These are phyloP conservation scores for Lippia alba DNA, from an alignment of 305 asterid genomes.

Conservation along the genomic window DNA sequence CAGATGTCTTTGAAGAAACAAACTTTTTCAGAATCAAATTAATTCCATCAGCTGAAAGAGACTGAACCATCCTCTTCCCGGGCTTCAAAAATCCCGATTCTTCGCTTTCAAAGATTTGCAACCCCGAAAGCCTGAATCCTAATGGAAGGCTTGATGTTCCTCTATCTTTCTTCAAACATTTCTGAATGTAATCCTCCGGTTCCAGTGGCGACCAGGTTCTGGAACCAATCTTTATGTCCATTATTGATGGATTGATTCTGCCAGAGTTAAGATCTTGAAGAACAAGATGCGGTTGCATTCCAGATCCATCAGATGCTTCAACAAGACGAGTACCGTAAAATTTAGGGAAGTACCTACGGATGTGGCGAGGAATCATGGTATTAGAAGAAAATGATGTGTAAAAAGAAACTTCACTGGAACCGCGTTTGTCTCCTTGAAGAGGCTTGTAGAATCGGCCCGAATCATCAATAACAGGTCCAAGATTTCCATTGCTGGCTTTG, in stretches of 20 bases:
- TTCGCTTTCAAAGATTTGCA: slow-evolving; percentile 5
- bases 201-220: slow-evolving; percentile 60
- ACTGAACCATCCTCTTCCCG: slow-evolving; percentile 35
- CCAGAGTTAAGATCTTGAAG: not conserved
- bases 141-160: not conserved
- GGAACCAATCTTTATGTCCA: slow-evolving; percentile 63
- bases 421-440: slow-evolving; percentile 81
- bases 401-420: slow-evolving; percentile 61
- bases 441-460: slow-evolving; percentile 94
- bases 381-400: slow-evolving; percentile 65
- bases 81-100: slow-evolving; percentile 66
- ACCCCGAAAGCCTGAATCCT: not conserved
- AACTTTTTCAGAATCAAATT: slow-evolving; percentile 48
- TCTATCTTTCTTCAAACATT: slow-evolving; percentile 36
- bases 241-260: slow-evolving; percentile 38
- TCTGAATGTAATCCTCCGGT: slow-evolving; percentile 41
- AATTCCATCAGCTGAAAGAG: slow-evolving; percentile 48
- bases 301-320: slow-evolving; percentile 78
- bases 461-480: slow-evolving; percentile 85
- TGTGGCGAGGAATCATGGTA: slow-evolving; percentile 56
- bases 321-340: slow-evolving; percentile 64
- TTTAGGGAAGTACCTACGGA: slow-evolving; percentile 64
- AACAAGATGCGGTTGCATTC: slow-evolving; percentile 35
- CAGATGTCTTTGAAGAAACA: slow-evolving; percentile 45
- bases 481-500: slow-evolving; percentile 60